Conservation (phyloP, 495 filamentous ascomycete genomes). For the Hypomontagnella submonticulosa region DNA sequence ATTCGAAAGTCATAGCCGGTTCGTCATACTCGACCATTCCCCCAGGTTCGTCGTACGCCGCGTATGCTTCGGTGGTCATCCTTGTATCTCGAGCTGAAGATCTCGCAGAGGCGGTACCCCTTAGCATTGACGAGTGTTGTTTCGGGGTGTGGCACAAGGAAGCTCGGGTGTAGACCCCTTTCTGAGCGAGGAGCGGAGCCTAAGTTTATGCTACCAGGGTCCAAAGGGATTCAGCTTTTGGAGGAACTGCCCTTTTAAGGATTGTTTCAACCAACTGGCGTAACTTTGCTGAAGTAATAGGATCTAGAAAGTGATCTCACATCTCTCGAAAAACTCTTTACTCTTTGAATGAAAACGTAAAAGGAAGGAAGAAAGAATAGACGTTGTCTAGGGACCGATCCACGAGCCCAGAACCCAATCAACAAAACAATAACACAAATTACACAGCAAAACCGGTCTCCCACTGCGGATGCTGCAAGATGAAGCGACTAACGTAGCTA, state of each 20-base stretch:
- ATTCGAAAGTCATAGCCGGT: conserved; percentile 37
- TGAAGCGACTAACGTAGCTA: conserved; percentile 6
- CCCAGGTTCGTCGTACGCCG: conserved; percentile 13
- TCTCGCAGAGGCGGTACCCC: conserved; percentile 44
- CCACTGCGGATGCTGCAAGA: conserved; percentile 5
- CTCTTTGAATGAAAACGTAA: conserved; percentile 1
- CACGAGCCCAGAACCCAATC: conserved; percentile 15
- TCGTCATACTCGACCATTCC: conserved; percentile 25
- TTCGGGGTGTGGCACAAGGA: conserved; percentile 47
- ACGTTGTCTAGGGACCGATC: not conserved
- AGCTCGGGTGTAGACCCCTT: conserved; percentile 14
- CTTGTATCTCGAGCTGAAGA: conserved; percentile 27
- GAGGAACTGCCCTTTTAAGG: conserved; percentile 8
- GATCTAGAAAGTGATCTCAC: conserved; percentile 17
- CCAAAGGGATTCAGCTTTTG: no score
- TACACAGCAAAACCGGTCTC: conserved; percentile 14
- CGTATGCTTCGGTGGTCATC: conserved; percentile 21
- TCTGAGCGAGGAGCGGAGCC: conserved; percentile 15
- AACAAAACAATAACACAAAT: conserved; percentile 29
- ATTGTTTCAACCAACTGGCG: conserved; percentile 13
- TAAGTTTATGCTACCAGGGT: conserved; percentile 19
- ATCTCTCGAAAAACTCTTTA: not conserved
- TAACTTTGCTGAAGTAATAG: conserved; percentile 2
- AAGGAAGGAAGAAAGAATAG: conserved; percentile 1
- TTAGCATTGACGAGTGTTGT: conserved; percentile 60